phyloP scores from a whole-genome alignment of 108 stramenopile genomes.

The Thalassiosira profunda region DNA sequence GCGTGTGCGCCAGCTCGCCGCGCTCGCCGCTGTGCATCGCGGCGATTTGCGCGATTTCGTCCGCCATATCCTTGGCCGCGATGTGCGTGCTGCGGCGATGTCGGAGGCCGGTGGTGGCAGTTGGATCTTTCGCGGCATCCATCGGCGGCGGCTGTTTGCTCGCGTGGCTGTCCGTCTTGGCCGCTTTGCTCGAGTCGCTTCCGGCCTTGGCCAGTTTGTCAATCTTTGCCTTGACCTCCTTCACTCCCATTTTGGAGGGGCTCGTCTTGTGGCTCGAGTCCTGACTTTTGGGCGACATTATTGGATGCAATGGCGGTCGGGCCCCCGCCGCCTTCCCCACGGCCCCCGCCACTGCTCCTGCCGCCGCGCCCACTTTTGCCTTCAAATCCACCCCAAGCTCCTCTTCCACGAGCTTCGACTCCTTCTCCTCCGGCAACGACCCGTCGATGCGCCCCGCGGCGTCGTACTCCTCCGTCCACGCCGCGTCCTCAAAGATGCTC shows the following conservation, averaged over 20 bases:
- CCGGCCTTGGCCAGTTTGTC: no score
- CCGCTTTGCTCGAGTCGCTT: no score
- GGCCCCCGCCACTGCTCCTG: neutral
- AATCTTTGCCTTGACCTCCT: neutral
- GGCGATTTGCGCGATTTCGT: slow-evolving; percentile 36
- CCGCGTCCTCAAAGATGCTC: slow-evolving; percentile 32
- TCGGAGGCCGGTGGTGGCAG: slow-evolving; percentile 12
- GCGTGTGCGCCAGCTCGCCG: neutral
- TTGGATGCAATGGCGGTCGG: neutral
- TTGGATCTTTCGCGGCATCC: neutral
- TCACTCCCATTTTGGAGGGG: neutral
- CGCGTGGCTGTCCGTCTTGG: no score
- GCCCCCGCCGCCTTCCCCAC: neutral
- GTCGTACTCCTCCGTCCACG: slow-evolving; percentile 41
- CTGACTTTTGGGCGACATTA: neutral
- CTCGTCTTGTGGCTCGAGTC: neutral
- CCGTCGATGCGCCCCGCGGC: slow-evolving; percentile 34
- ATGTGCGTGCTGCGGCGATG: slow-evolving; percentile 20
- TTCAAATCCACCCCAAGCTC: slow-evolving; percentile 4
- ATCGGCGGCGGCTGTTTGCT: neutral
- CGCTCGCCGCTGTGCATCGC: slow-evolving; percentile 13
- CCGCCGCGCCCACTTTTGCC: neutral
- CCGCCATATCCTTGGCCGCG: slow-evolving; percentile 13
- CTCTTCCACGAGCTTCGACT: slow-evolving; percentile 23
- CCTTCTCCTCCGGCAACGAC: slow-evolving; percentile 31